Evolutionary conservation across 2,329 filamentous ascomycete genomes (phyloP), one percentile per base, ranked within the genome.

Genomic region (Trichoderma breve): DNA sequence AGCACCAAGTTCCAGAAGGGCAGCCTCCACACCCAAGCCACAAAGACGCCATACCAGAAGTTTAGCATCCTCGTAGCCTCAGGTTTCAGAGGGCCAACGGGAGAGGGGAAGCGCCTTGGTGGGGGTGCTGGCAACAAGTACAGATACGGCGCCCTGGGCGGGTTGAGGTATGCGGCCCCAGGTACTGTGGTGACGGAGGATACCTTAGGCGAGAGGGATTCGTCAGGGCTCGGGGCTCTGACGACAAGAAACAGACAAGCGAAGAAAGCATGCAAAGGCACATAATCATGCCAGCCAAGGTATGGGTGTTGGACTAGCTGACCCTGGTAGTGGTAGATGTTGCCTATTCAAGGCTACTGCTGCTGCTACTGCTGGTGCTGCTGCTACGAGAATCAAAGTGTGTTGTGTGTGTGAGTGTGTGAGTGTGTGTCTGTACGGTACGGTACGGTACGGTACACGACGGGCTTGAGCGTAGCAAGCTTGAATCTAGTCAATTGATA

Each of bases 1-100:
- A 70, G 58, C 68, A 63, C 18, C 18, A 34, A 70, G 47, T 61
- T 60, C 66, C 57, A 69, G 65, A 68, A 68, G 65, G 30, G 55
- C 66, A 51, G 26, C 65, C 21, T 58, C 64, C 66, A 70, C 66
- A 57, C 53, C 53, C 55, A 70, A 70, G 67, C 67, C 67, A 51
- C 61, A 11, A 61, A 53, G 34, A 62, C 57, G 57, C 67, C 67
- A 63, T 63, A 60, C 65, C 65, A 68, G 51, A 58, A 34, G 39
- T 68, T 39, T 68, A 60, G 65, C 55, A 68, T 60, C 32, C 30
- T 47, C 51, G n/a, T 47, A 24, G 65, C 47, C 32, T 68, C 26
- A 60, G 65, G 65, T 68, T 60, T 68, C 63, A 66, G 65, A 60
- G 51, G 51, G 18, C 32, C 24, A 43, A 9, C 47, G 51, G 24